Evolutionary conservation across 2,329 filamentous ascomycete species (phyloP), one percentile per base, ranked within the genome.

Genomic region (Aspergillus floridensis): DNA sequence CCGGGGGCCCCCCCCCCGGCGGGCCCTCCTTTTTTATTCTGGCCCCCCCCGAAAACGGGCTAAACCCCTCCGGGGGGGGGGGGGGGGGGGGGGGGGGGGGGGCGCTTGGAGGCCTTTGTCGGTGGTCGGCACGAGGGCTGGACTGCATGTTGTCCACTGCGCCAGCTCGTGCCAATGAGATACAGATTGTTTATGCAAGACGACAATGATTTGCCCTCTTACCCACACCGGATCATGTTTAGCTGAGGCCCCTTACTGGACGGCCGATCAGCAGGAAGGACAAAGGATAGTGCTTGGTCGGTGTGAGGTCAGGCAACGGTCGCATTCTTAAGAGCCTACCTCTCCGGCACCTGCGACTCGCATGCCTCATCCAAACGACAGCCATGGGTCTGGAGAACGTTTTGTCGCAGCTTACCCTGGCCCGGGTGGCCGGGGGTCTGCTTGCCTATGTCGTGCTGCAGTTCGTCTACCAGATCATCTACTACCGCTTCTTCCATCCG

Each of bases 401-500:
- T 11, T 50, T 70, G 57, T 68, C 69, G 58, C 63, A 67, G 58
- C 46, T 72, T 66, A 72, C 71, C 53, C 61, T 68, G 58, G 65
- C 63, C 26, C 68, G 70, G 59, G 26, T 65, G 14, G 44, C 68
- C 6, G 35, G 72, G 5, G 63, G 63, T 47, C 51, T 68, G 14
- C 12, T 70, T 16, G 63, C 58, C 5, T 73, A 74, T 63, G 26
- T 69, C 10, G 53, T 55, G 3, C 52, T 69, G 5, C 68, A 64
- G 41, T 64, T 71, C 24, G 48, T 68, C 14, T 72, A 71, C 57
- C 76, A 79, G 59, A 72, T 79, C 32, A 63, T 78, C 29, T 73
- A 79, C 64, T 77, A 79, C 60, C 68, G 69, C 38, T 82, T 81
- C 70, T 81, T 84, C 53, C 81, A 84, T 60, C 81, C 83, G 11